Base-by-base conservation (phyloP, 495 filamentous ascomycete genomes). In the Daldinia bambusicola region DNA sequence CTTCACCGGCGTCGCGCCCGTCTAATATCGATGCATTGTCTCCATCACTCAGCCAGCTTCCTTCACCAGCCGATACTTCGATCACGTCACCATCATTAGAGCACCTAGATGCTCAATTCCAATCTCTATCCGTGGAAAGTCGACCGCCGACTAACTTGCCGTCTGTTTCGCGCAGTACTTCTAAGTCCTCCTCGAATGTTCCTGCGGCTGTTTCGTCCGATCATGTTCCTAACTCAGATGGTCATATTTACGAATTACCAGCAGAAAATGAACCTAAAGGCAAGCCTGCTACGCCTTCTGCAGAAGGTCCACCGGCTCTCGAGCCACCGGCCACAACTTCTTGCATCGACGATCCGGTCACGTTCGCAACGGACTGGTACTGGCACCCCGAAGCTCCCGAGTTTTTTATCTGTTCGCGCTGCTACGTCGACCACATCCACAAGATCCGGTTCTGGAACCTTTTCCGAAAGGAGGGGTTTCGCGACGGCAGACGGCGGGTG, bases 291-390 rank as follows among this genome's bases (percentile, higher is more conserved):
- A 22, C 14, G 7, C 13, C 9, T 2, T 50, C 26, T 1, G 37
- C 51, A 61, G 20, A 53, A n/a, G 26, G 32, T 31, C 3, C n/a
- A 9, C 41, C 58, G 16, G 37, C 51, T 3, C 38, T 32, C 2
- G 18, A 22, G 18, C 64, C 55, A 16, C 12, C 61, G 2, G 63
- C 64, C 4, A 64, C 67, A 30, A 69, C 74, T 1, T 63, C 61
- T 20, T 76, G 71, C 30, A 69, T 71, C 3, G 71, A 74, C 40
- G 67, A 22, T 10, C 61, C 61, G 0, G 8, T 62, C 10, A 55
- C 63, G 3, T 77, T 72, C 43, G 13, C 58, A 0, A 72, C 75
- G n/a, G 61, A 70, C 34, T 80, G 76, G 76, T 76, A 76, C 52
- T 66, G 56, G 64, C 66, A 74, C 31, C 31, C 61, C 2, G 55